Evolutionary conservation across 768 basidiomycete species (phyloP).

Genomic region (Serendipita sp.): DNA sequence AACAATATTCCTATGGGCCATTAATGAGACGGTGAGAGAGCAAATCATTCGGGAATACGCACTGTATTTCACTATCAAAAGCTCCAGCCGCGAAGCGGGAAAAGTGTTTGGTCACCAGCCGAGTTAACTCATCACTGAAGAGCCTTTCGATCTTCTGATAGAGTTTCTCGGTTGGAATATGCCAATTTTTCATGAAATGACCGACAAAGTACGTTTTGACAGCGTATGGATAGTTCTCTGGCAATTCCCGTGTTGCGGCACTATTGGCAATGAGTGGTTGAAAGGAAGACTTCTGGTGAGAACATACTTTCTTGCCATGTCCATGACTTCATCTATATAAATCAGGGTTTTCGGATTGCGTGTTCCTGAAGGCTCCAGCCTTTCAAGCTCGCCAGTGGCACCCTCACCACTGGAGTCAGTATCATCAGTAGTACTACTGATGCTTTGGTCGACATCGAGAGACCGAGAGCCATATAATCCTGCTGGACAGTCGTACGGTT

Average conservation of each 20-base stretch:
- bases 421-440: neutral
- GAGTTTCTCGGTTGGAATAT: constrained; percentile 28
- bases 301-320: neutral
- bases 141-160: constrained; percentile 25
- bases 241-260: constrained; percentile 53
- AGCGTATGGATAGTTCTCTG: constrained; percentile 47
- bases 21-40: neutral
- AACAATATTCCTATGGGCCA: constrained; percentile 30
- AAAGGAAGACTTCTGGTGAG: too few relatives aligned
- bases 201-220: constrained; percentile 29
- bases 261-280: constrained; percentile 21
- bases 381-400: too few relatives aligned
- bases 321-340: neutral
- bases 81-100: constrained; percentile 33
- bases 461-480: neutral
- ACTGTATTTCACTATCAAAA: constrained; percentile 34
- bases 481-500: constrained; percentile 25
- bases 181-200: constrained; percentile 8
- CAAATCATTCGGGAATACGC: constrained; percentile 12
- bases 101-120: constrained; percentile 36
- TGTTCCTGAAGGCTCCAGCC: neutral
- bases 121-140: constrained; percentile 25
- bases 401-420: neutral
- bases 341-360: neutral
- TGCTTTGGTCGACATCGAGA: neutral